phyloP scores from a whole-genome alignment of 129 eudicot genomes.

The Daucus carota region DH1_v3.0 NC_030385.2:24390501-24391000 shows the following conservation, averaged over 20 bases:
- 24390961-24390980: neutral
- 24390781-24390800: neutral
- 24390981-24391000: neutral
- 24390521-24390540: neutral
- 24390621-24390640: neutral
- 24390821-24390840: neutral
- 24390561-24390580: neutral
- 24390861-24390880: neutral
- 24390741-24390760: neutral
- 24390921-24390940: neutral
- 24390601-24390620: neutral
- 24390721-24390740: neutral
- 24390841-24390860: neutral
- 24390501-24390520: neutral
- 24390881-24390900: constrained; percentile 1
- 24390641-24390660: neutral
- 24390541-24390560: neutral
- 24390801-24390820: neutral
- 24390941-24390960: neutral
- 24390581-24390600: neutral
- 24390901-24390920: neutral
- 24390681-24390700: neutral
- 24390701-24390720: neutral
- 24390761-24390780: neutral
- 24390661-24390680: neutral